Evolutionary conservation across 768 basidiomycete genomes (phyloP).

Genomic region (Rhizopogon vinicolor): DNA sequence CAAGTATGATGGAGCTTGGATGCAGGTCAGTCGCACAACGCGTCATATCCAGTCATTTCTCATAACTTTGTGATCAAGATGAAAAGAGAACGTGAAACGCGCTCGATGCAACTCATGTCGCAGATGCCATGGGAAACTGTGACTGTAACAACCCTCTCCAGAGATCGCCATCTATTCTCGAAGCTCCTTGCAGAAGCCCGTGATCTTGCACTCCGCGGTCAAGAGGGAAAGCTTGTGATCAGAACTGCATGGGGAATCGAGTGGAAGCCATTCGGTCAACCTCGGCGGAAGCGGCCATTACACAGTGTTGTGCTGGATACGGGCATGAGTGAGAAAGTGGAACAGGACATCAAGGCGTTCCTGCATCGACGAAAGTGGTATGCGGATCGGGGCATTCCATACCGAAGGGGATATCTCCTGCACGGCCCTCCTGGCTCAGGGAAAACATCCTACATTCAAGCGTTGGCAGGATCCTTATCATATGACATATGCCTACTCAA

Average conservation of each 20-base stretch:
- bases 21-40: conserved; percentile 59
- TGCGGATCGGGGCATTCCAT: conserved; percentile 97
- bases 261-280: conserved; percentile 94
- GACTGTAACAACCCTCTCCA: conserved; percentile 86
- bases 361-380: conserved; percentile 88
- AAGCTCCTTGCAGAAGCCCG: conserved; percentile 83
- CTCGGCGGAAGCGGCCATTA: conserved; percentile 80
- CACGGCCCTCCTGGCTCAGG: conserved; percentile 97
- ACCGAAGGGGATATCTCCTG: conserved; percentile 91
- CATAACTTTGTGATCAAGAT: conserved; percentile 47
- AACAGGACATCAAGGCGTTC: conserved; percentile 77
- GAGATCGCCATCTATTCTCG: conserved; percentile 80
- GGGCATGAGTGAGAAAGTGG: conserved; percentile 83
- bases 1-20: conserved; percentile 88
- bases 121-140: conserved; percentile 98
- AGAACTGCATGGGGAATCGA: conserved; percentile 96
- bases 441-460: conserved; percentile 98
- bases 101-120: conserved; percentile 86
- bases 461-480: conserved; percentile 84
- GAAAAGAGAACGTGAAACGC: conserved; percentile 90
- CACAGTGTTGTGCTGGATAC: conserved; percentile 84
- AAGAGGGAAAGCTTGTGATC: conserved; percentile 93
- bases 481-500: conserved; percentile 98
- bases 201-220: conserved; percentile 76
- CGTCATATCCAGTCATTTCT: background rate